Evolutionary conservation across 2,329 filamentous ascomycete genomes (phyloP).

Genomic region (Curvularia lunata): DNA sequence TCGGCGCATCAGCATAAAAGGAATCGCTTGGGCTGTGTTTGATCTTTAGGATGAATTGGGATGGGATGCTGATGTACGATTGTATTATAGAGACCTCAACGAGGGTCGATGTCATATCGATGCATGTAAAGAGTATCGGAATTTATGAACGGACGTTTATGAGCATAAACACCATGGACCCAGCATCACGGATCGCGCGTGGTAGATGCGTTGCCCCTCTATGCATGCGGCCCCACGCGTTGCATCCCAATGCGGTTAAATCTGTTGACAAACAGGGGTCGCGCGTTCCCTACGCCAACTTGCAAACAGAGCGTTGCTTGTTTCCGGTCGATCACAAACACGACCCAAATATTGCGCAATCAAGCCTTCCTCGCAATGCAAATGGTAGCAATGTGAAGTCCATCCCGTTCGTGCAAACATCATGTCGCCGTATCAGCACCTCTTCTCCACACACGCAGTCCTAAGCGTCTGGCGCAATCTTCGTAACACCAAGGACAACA

Average conservation of each 20-base stretch:
- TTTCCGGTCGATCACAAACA: conserved; percentile 1
- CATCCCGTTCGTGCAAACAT: conserved; percentile 9
- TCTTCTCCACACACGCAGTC: conserved; percentile 43
- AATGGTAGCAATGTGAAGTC: conserved; percentile 25
- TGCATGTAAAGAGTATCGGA: conserved; percentile 4
- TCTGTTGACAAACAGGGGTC: conserved; percentile 17
- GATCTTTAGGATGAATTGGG: conserved; percentile 21
- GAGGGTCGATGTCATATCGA: conserved; percentile 4
- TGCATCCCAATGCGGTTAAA: conserved; percentile 15
- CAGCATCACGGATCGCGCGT: neutral
- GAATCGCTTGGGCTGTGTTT: conserved; percentile 25
- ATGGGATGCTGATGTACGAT: conserved; percentile 15
- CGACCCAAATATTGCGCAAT: neutral
- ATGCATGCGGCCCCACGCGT: conserved; percentile 21
- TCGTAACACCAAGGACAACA: conserved; percentile 38
- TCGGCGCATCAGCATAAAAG: conserved; percentile 43
- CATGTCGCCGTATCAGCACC: conserved; percentile 43
- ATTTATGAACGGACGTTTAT: neutral
- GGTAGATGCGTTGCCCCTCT: conserved; percentile 18
- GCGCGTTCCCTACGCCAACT: conserved; percentile 8
- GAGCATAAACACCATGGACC: neutral
- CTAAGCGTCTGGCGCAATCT: conserved; percentile 46
- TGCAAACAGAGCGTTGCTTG: conserved; percentile 11
- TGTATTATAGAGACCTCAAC: conserved; percentile 17
- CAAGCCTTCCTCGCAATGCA: neutral